Base-by-base conservation (phyloP, 2,329 filamentous ascomycete species). In the Hansfordia pulvinata region DNA sequence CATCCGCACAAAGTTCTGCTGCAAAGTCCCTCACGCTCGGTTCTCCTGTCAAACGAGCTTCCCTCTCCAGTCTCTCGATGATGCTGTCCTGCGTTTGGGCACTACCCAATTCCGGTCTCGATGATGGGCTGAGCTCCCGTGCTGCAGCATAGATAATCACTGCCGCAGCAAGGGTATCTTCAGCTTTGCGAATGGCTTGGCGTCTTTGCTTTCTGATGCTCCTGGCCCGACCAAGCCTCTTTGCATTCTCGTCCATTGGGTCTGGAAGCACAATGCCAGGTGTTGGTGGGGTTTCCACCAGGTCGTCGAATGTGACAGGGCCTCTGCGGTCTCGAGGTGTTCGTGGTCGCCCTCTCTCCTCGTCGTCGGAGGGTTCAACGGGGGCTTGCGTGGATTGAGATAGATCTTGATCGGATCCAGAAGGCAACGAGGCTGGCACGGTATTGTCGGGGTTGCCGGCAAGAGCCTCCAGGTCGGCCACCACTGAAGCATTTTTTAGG, bases 111-210 rank as follows among this genome's bases (percentile, higher is more conserved):
- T 19, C 33, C 34, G 32, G 38, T 34, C 31, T 25, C 20, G 29
- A 28, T 28, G 26, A 31, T 26, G 32, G 56, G 30, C 55, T 61
- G 30, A 67, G 41, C 22, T 52, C 55, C 33, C 62, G 60, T 18
- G 54, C 61, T 7, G 63, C 54, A 20, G 66, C 64, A 33, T 64
- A 65, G 12, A 69, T 56, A 14, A 68, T 54, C 14, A 68, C 64
- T 10, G 61, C 65, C 18, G 64, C 60, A 18, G 65, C 65, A 17
- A 69, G 47, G 18, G 59, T 56, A 31, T 69, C 66, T 41, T 70
- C 64, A 10, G 58, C 59, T 10, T 58, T 47, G 19, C 52, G 54
- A 18, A 62, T 46, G n/a, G 53, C 53, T 31, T 56, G 47, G 31
- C 53, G 60, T 28, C 57, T 53, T 35, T 57, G 58, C 27, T 56